Base-by-base conservation (phyloP, 345 rosid genomes). In the Isatis tinctoria region DNA sequence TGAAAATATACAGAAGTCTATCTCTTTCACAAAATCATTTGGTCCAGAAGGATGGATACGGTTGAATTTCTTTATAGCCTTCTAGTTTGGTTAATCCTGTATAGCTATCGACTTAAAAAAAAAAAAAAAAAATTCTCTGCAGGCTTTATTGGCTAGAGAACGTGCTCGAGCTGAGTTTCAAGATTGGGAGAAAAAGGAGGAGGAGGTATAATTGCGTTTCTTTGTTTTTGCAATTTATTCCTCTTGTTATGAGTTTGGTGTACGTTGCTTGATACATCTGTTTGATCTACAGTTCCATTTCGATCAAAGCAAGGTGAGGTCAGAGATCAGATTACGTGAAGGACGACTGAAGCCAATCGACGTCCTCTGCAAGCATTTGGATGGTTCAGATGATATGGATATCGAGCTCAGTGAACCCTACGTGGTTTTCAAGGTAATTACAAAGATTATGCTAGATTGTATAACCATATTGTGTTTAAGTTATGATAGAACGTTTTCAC, bases 111-210 rank as follows among this genome's bases (percentile, higher is more conserved):
- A 57, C 53, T 16, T 37, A 10, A 18, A 12, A 28, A 12, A 22
- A 10, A 22, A 22, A 22, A 22, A 22, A 22, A 22, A 22, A 22
- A 37, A 36, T 32, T 39, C 69, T 79, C 59, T 82, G 58, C 82
- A 94, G 97, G 96, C 96, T 18, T 12, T 92, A 70, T 80, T 95
- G 76, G 97, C 97, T 22, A 90, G 99, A 79, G 99, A 95, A 63
- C 97, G 97, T 74, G 96, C 99, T 61, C 84, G 96, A 69, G 99
- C 97, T 73, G 99, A 95, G 79, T 88, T 85, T 78, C 97, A 92
- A 58, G 99, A 95, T 59, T 95, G 96, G 97, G 99, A 95, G 88
- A 95, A 88, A 83, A 95, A 92, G 74, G 99, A 95, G 73, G 97
- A 92, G 73, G 97, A 95, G 91, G 99, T 88, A 73, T 63, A 48